Conservation (phyloP, 352 stramenopile species). For the Phytophthora pini region DNA sequence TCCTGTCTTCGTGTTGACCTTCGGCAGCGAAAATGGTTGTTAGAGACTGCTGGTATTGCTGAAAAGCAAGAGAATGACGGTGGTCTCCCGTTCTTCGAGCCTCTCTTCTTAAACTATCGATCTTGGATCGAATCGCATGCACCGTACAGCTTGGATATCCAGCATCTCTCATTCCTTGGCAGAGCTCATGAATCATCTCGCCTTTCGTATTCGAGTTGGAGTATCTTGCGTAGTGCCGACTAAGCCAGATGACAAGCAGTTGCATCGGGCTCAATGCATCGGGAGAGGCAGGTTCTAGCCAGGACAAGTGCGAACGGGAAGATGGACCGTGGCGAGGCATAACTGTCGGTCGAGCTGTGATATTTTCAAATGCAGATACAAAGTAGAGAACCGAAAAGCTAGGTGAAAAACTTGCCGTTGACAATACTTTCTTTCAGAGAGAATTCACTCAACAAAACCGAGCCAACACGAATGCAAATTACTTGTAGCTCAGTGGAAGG, state of each 20-base stretch:
- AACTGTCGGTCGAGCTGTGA: background rate
- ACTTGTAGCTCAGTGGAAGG: slow-evolving; percentile 13
- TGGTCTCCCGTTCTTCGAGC: slow-evolving; percentile 1
- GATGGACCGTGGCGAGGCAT: slow-evolving; percentile 4
- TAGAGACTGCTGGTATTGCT: slow-evolving; percentile 16
- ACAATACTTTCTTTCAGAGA: slow-evolving; percentile 24
- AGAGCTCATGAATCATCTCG: slow-evolving; percentile 20
- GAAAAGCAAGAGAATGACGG: slow-evolving; percentile 15
- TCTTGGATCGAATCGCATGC: slow-evolving; percentile 23
- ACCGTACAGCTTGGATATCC: slow-evolving; percentile 14
- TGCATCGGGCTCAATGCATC: slow-evolving; percentile 21
- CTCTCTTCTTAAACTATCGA: slow-evolving; percentile 21
- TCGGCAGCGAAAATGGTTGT: slow-evolving; percentile 14
- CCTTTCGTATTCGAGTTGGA: slow-evolving; percentile 3
- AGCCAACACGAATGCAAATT: slow-evolving; percentile 16
- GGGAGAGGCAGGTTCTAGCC: slow-evolving; percentile 14
- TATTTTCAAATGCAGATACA: too few relatives aligned
- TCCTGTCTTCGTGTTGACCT: background rate
- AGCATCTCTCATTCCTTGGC: slow-evolving; percentile 17
- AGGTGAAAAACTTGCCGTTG: slow-evolving; percentile 26
- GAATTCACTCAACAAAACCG: slow-evolving; percentile 26
- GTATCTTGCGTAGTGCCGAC: slow-evolving; percentile 17
- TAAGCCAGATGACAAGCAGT: slow-evolving; percentile 16
- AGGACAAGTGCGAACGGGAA: slow-evolving; percentile 9
- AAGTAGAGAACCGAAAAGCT: slow-evolving; percentile 3